Evolutionary conservation across 2,329 filamentous ascomycete genomes (phyloP), one percentile per base, ranked within the genome.

Genomic region (Xylariaceae sp.): DNA sequence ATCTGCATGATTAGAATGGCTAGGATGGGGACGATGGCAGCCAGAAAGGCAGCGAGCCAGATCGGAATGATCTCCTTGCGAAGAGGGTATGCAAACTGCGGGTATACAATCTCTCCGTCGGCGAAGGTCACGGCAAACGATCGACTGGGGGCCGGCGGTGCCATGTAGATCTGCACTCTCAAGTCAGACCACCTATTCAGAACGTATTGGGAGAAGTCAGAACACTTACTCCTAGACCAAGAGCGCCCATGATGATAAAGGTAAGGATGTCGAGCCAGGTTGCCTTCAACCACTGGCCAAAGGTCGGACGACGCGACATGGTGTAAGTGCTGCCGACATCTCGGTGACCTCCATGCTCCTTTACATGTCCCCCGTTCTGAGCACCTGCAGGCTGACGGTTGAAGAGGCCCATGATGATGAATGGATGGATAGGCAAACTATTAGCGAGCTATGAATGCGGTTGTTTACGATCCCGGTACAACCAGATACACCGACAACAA

Each of bases 41-140:
- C 80, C 13, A 87, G 66, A 13, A 88, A 60, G 1, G 82, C 83
- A 8, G 82, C 81, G 1, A 75, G 68, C 76, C 77, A 85, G 54
- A 84, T 85, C 16, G 83, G 82, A 5, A 87, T 60, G 53, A 85
- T 82, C 51, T 85, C 80, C 31, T 81, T 74, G 44, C 83, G 77
- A 16, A 84, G 60, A 1, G 83, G 81, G 55, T 85, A 86, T 18
- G 80, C 81, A 49, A 85, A 85, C 43, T 85, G 57, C 0, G 83
- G 83, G 48, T 80, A 75, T 31, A 87, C 79, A 29, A 87, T 68
- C 54, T 85, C 76, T 43, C 80, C 78, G 50, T 85, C 74, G 19
- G 68, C 60, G 53, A 83, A 85, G 32, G 70, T 74, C 29, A 87
- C 71, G 24, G 83, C 73, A 56, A 87, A 87, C 8, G 78, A 83